Percentiles rank a stretch among this genome's conserved stretches.
phyloP scores from a whole-genome alignment of 352 stramenopile species.

The Phytophthora aleatoria region DNA sequence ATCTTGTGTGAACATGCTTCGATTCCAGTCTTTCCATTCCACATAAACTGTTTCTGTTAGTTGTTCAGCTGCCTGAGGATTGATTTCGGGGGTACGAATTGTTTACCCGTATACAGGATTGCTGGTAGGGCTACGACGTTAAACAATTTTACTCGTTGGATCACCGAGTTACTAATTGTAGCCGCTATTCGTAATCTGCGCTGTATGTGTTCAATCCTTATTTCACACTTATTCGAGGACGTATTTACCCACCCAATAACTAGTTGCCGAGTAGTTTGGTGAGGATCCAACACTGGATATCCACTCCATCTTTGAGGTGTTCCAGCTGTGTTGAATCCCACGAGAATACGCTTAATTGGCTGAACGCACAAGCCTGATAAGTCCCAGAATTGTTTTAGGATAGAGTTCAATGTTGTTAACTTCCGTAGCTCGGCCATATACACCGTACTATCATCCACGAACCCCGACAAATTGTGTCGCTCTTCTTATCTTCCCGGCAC shows the following conservation, averaged over 20 bases:
- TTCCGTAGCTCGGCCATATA: not conserved
- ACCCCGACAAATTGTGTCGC: not conserved
- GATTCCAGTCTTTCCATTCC: not conserved
- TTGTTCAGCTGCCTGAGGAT: not conserved
- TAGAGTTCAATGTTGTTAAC: not conserved
- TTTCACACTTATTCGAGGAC: not conserved
- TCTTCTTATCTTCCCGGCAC: not conserved
- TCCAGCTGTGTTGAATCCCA: not conserved
- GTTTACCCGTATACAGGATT: no score
- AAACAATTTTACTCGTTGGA: not conserved
- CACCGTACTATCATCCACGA: not conserved
- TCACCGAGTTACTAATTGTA: no score
- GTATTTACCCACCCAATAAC: not conserved
- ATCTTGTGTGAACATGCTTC: not conserved
- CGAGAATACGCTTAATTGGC: not conserved
- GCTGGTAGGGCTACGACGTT: no score
- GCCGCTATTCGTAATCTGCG: no score
- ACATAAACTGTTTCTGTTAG: not conserved
- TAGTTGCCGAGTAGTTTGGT: not conserved
- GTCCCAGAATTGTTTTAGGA: not conserved
- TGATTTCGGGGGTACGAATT: no score
- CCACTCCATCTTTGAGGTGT: not conserved
- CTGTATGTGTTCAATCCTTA: not conserved
- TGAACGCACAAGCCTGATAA: not conserved
- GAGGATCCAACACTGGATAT: not conserved